Evolutionary conservation across 768 basidiomycete species (phyloP).

Genomic region (Auriscalpium orientale): DNA sequence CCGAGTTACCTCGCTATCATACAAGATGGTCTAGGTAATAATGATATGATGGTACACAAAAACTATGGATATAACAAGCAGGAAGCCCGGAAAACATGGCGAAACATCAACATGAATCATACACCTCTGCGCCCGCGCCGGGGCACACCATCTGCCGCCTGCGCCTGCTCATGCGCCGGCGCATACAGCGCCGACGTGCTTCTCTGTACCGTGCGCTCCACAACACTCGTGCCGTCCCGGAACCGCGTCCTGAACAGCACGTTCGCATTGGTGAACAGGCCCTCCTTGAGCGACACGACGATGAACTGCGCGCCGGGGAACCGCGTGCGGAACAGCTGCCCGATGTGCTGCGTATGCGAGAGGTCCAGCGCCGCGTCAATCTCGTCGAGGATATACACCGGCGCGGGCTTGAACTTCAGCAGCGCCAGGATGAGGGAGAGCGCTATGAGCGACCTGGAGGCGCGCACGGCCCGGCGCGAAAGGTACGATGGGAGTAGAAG

Average conservation of each 20-base stretch:
- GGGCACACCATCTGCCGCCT: not conserved
- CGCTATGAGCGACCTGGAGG: constrained; percentile 83
- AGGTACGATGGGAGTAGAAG: no score
- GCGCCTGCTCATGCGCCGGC: not conserved
- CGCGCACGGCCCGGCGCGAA: not conserved
- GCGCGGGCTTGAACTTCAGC: constrained; percentile 98
- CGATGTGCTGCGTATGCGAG: constrained; percentile 95
- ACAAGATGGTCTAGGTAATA: no score
- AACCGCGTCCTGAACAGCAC: constrained; percentile 91
- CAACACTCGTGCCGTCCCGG: constrained; percentile 87
- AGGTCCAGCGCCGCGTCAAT: constrained; percentile 96
- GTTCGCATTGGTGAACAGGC: constrained; percentile 95
- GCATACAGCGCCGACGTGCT: constrained; percentile 41
- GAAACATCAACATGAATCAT: no score
- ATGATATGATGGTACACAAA: no score
- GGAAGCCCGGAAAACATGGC: no score
- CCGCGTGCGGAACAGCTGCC: constrained; percentile 91
- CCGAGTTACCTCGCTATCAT: no score
- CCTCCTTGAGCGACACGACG: constrained; percentile 94
- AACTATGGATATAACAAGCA: no score
- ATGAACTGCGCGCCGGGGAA: constrained; percentile 99
- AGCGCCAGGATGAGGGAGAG: constrained; percentile 97
- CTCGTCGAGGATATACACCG: constrained; percentile 99
- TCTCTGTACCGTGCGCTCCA: constrained; percentile 70
- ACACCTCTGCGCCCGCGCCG: constrained; percentile 3